Conservation (phyloP, 345 rosid species). For the Conringia planisiliqua region DNA sequence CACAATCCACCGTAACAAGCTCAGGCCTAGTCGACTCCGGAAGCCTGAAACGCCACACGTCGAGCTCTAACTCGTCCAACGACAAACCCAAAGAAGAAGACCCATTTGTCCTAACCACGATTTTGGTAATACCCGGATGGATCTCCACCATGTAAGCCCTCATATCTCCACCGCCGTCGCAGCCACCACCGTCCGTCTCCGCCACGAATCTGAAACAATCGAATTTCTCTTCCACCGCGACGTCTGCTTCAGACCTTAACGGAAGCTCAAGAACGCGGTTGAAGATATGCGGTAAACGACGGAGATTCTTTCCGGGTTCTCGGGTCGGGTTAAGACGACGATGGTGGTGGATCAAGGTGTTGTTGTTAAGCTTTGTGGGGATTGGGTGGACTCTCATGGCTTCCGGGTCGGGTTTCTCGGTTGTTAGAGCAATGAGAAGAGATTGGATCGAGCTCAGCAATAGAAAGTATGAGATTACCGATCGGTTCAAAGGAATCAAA, state of each 20-base stretch:
- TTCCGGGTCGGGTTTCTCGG: constrained; percentile 23
- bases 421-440: not conserved
- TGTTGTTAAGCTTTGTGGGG: constrained; percentile 58
- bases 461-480: not conserved
- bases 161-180: constrained; percentile 39
- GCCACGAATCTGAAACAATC: constrained; percentile 87
- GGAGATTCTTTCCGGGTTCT: constrained; percentile 70
- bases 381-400: constrained; percentile 87
- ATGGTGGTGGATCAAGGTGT: constrained; percentile 34
- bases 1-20: constrained; percentile 75
- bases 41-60: constrained; percentile 89
- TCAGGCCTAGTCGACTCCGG: constrained; percentile 88
- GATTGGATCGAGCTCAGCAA: constrained; percentile 29
- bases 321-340: constrained; percentile 41
- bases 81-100: constrained; percentile 52
- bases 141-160: constrained; percentile 81
- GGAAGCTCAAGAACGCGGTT: constrained; percentile 89
- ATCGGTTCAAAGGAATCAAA: constrained; percentile 11
- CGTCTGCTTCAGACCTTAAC: constrained; percentile 84
- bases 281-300: constrained; percentile 91
- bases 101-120: constrained; percentile 72
- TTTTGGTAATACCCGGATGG: constrained; percentile 83
- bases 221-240: constrained; percentile 64
- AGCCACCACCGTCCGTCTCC: constrained; percentile 56
- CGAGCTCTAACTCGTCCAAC: constrained; percentile 74